Evolutionary conservation across 129 eudicot genomes (phyloP), one percentile per base, ranked within the genome.

Genomic region (Flaveria ramosissima): DNA sequence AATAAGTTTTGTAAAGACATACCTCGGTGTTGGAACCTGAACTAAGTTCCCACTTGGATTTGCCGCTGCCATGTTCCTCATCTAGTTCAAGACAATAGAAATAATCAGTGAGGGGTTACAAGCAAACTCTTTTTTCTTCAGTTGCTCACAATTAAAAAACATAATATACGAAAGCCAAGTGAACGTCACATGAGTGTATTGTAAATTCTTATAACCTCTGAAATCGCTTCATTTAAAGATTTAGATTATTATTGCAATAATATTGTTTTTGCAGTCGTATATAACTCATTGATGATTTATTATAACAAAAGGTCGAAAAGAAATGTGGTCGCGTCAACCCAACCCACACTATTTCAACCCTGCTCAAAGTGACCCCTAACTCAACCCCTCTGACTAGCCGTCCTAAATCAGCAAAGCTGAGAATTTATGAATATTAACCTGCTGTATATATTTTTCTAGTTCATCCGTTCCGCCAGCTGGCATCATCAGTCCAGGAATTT

Each of bases 401-500:
- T 52, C 75, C 27, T 26, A 23, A 42, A 46, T 70, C 13, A 59
- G 14, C 21, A 20, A 52, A 11, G 41, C 76, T 43, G 47, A 57
- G 56, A 50, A 4, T 36, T 60, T 42, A 50, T 50, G 39, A 72
- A 64, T 51, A 17, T 82, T 82, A 90, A 90, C 95, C 83, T 72
- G 73, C 92, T 93, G 97, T 84, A 85, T 73, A 69, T 85, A 82
- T 43, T 86, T 88, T 81, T 83, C 89, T 52, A 86, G 17, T 1
- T 90, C 94, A 46, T 69, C 79, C 59, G 85, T 87, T 57, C 90
- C 93, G 2, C 80, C 80, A 55, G 78, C 83, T 61, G 90, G 91
- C 81, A 81, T 87, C 84, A 83, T 85, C 84, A 83, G 83, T 71
- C 89, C 93, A 26, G 96, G 96, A 70, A 90, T 71, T 80, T 93